Base-by-base conservation (phyloP, 1,139 yeast genomes). In the Kodamaea plutei region DNA sequence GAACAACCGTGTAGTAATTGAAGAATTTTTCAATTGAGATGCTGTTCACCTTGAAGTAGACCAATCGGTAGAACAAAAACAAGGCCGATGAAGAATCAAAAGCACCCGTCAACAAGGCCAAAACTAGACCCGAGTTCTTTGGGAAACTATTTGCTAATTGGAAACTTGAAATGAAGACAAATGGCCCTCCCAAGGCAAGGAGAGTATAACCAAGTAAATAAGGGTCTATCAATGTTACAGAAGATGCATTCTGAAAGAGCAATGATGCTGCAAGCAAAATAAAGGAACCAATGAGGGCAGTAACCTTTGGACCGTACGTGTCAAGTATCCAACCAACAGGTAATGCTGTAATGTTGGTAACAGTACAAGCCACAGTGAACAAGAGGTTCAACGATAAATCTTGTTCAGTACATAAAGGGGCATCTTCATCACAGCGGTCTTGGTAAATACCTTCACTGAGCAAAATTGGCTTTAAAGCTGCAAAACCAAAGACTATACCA, bases 401-500 rank as follows among this genome's bases (percentile, higher is more conserved):
- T 55, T 88, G 95, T 16, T 72, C 76, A 10, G 69, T 64, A 57
- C 96, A 89, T 11, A 44, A 30, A 1, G 55, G 43, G 1, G 47
- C 33, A n/a, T 40, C 43, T 38, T 31, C 55, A 11, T 51, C 52
- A 55, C 96, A 89, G 14, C 62, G 54, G 8, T 76, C 73, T 18
- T 67, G 56, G 49, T 89, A 89, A n/a, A 88, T 78, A 2, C 88
- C 87, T 52, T 88, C 89, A 7, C 66, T 56, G 15, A 85, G 74
- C 28, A 89, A 63, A 4, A 88, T 74, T 4, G 95, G 94, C 50
- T 89, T 89, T 33, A 89, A 62, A 3, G 96, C 96, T 12, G 96
- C 96, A 61, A 88, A 89, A 2, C 96, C 95, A 64, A 89, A 89
- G 8, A 88, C 81, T 1, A 94, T 88, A 2, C 96, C 97, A 0